These are phyloP conservation scores for Polyrhizophydium stewartii DNA, from an alignment of 371 early-diverging fungal species.

Conservation along the genomic window DNA sequence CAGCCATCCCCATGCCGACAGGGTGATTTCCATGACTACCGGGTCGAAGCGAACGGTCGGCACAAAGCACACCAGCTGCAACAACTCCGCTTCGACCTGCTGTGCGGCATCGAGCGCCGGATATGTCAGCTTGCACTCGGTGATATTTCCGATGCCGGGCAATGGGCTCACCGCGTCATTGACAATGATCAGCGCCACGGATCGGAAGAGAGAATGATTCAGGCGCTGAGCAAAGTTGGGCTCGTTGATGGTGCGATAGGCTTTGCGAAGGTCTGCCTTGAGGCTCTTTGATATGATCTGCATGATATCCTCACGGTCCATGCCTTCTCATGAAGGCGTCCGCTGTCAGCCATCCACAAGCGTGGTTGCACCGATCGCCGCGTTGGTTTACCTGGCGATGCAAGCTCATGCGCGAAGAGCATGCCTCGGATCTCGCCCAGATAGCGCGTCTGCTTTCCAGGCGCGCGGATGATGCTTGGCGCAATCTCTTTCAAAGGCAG, in stretches of 20 bases:
- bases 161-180: slow-evolving; percentile 7
- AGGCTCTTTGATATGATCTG: neutral
- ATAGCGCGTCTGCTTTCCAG: slow-evolving; percentile 32
- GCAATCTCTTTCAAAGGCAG: slow-evolving; percentile 26
- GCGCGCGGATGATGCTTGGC: slow-evolving; percentile 26
- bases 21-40: slow-evolving; percentile 70
- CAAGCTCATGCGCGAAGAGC: slow-evolving; percentile 6
- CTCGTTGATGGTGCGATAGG: neutral
- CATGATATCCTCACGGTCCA: slow-evolving; percentile 8
- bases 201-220: slow-evolving; percentile 24
- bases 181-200: slow-evolving; percentile 26
- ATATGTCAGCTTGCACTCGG: too few relatives aligned
- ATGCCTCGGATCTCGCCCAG: slow-evolving; percentile 44
- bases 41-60: slow-evolving; percentile 80
- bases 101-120: too few relatives aligned
- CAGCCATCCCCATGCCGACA: slow-evolving; percentile 84
- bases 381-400: neutral
- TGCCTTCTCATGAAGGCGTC: neutral
- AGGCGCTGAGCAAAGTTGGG: slow-evolving; percentile 18
- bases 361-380: neutral
- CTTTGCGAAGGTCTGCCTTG: slow-evolving; percentile 9
- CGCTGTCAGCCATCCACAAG: too few relatives aligned
- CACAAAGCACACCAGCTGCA: slow-evolving; percentile 77
- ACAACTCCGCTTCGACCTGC: slow-evolving; percentile 61
- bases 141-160: too few relatives aligned